Evolutionary conservation across 176 grass and related monocot species (phyloP).

Genomic region (Cocos nucifera): DNA sequence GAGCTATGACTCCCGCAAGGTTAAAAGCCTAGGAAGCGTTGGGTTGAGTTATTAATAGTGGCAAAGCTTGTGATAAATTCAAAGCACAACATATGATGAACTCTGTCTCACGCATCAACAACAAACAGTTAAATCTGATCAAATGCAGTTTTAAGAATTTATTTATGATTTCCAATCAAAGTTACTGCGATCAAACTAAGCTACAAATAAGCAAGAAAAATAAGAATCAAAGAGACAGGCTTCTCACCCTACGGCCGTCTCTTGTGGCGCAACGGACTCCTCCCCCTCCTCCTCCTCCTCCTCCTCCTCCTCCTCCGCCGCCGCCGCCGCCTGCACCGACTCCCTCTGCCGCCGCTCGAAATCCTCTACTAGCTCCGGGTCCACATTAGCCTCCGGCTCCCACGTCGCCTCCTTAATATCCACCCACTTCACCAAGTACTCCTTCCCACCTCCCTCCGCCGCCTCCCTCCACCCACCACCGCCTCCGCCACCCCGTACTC

Average conservation of each 20-base stretch:
- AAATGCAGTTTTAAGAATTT: no score
- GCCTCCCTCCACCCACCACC: conserved; percentile 36
- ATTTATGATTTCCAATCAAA: background rate
- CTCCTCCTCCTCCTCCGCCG: background rate
- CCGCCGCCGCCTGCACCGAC: no score
- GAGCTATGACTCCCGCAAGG: no score
- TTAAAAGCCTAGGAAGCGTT: no score
- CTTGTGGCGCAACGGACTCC: background rate
- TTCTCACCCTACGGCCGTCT: conserved; percentile 22
- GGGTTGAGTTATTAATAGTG: no score
- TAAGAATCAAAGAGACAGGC: background rate
- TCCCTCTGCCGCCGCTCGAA: conserved; percentile 34
- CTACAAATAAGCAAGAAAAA: background rate
- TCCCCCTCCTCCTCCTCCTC: background rate
- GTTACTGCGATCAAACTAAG: background rate
- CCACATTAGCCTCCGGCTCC: conserved; percentile 86
- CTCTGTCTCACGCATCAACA: no score
- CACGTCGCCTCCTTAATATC: conserved; percentile 74
- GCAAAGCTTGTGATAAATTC: no score
- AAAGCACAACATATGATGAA: no score
- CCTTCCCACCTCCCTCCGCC: conserved; percentile 35
- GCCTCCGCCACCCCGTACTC: conserved; percentile 86
- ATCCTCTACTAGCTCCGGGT: conserved; percentile 60
- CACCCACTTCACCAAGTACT: conserved; percentile 96
- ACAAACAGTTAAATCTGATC: no score